Percentiles rank a stretch among this genome's conserved stretches.
Conservation (phyloP, 139 green algal genomes). For the Pycnococcus provasolii region DNA sequence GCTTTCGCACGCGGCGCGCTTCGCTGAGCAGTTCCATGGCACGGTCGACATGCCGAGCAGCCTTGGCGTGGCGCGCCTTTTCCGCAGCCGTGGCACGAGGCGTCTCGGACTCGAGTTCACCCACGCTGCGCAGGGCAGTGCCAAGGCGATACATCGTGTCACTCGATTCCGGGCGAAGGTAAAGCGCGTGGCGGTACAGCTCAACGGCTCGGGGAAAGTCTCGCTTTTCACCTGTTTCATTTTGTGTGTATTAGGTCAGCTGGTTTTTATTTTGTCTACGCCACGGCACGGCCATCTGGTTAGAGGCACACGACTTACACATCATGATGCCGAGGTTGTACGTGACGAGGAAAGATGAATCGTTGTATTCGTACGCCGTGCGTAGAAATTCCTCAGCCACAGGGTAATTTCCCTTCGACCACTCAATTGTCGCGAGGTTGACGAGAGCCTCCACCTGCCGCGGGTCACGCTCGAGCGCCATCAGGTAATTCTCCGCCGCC, state of each 20-base stretch:
- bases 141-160: constrained; percentile 5
- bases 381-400: neutral
- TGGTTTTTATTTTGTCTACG: neutral
- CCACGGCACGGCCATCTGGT: constrained; percentile 3
- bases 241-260: too few species aligned
- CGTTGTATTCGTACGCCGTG: constrained; percentile 10
- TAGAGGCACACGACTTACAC: neutral
- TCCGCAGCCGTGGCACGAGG: neutral
- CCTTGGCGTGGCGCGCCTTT: neutral
- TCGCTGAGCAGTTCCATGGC: neutral
- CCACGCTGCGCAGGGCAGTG: neutral
- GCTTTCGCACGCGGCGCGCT: neutral
- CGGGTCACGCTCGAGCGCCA: constrained; percentile 13
- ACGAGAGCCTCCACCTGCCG: constrained; percentile 7
- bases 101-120: constrained; percentile 1
- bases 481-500: constrained; percentile 10
- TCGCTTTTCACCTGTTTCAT: too few species aligned
- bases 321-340: constrained; percentile 12
- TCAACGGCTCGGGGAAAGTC: too few species aligned
- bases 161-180: neutral
- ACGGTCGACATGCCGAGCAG: neutral
- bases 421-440: constrained; percentile 14
- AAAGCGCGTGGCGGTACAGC: neutral
- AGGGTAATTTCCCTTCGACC: neutral
- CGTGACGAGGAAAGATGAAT: constrained; percentile 1